A percentile compares a stretch with the other conserved stretches of the same genome.
Evolutionary conservation across 805 yeast genomes (phyloP).

Genomic region (Candida pseudofarinosa): DNA sequence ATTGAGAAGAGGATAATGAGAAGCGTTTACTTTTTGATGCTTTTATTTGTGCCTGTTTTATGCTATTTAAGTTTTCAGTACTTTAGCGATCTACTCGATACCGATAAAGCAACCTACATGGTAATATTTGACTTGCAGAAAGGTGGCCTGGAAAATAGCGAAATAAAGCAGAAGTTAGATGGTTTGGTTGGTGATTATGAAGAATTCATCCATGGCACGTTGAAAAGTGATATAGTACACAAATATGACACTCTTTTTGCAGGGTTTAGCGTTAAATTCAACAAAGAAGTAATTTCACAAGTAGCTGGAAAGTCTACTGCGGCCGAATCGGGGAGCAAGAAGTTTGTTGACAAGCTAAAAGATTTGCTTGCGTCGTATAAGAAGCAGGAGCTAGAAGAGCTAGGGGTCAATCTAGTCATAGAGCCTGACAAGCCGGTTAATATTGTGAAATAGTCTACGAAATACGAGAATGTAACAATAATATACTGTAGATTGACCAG

Average conservation of each 20-base stretch:
- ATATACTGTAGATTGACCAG: neutral
- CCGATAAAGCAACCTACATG: neutral
- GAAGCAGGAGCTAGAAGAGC: neutral
- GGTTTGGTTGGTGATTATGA: constrained; percentile 3
- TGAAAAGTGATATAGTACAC: constrained; percentile 3
- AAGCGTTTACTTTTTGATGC: neutral
- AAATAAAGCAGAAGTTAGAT: neutral
- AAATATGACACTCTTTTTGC: constrained; percentile 5
- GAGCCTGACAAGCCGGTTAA: neutral
- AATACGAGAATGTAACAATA: neutral
- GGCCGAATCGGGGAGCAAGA: neutral
- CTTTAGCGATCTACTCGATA: neutral
- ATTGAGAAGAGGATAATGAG: too few species aligned
- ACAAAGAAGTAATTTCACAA: neutral
- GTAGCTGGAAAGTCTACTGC: neutral
- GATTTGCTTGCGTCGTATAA: constrained; percentile 1
- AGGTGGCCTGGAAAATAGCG: neutral
- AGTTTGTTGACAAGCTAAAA: neutral
- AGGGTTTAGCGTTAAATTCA: constrained; percentile 5
- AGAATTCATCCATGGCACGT: neutral
- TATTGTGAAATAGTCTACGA: neutral
- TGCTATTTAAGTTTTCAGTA: neutral
- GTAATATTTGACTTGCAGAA: neutral
- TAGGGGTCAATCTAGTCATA: neutral
- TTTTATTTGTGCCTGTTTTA: neutral